Percentiles rank a stretch among this genome's conserved stretches.
Conservation (phyloP, 257 asterid genomes). For the Solanum stenotomum region DNA sequence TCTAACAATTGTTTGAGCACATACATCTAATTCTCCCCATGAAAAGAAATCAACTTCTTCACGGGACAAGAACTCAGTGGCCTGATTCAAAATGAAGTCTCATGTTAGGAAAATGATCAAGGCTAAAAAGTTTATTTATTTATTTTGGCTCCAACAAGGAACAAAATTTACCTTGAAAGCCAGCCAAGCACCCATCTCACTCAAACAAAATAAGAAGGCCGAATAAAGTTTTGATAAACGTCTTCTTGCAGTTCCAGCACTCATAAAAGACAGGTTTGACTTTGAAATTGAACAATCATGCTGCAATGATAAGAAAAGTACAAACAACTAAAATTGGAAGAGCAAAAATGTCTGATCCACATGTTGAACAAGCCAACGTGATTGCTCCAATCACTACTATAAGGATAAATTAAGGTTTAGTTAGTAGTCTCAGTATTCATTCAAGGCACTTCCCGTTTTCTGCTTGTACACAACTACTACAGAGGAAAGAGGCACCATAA, state of each 20-base stretch:
- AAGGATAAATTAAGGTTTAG: background rate
- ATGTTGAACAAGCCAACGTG: background rate
- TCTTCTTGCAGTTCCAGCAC: slow-evolving; percentile 28
- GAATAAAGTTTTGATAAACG: slow-evolving; percentile 28
- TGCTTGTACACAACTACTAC: background rate
- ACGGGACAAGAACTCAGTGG: slow-evolving; percentile 43
- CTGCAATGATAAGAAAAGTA: slow-evolving; percentile 24
- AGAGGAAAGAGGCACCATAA: background rate
- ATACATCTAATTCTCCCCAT: slow-evolving; percentile 39
- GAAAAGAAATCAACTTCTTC: slow-evolving; percentile 18
- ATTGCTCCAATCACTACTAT: background rate
- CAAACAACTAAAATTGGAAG: slow-evolving; percentile 4
- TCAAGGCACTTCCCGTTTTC: background rate
- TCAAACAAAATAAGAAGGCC: slow-evolving; percentile 41
- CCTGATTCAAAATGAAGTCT: slow-evolving; percentile 23
- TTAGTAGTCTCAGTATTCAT: background rate
- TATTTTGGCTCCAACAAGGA: background rate
- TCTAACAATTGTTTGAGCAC: slow-evolving; percentile 27
- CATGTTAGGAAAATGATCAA: background rate
- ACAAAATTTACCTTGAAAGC: slow-evolving; percentile 50
- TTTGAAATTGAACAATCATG: slow-evolving; percentile 17
- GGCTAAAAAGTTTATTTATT: background rate
- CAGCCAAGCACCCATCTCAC: slow-evolving; percentile 65
- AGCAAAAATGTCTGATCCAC: background rate
- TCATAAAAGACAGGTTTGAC: slow-evolving; percentile 20